Conservation (phyloP, 1,139 yeast genomes). For the Debaryomyces robertsiae region DNA sequence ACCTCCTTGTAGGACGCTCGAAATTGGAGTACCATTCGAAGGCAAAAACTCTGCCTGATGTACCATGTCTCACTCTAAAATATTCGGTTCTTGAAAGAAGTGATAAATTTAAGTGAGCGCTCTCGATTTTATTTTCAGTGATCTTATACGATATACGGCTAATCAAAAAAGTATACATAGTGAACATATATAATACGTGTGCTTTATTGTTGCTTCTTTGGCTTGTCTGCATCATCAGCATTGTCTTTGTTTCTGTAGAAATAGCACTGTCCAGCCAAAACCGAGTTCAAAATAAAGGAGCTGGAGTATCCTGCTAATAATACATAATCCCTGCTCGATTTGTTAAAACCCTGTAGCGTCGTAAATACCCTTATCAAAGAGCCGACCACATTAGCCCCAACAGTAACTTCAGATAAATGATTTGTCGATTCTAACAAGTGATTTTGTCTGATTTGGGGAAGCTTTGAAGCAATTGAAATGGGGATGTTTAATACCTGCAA, state of each 20-base stretch:
- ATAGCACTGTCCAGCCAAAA: slow-evolving; percentile 37
- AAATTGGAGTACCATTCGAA: slow-evolving; percentile 57
- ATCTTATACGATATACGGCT: no score
- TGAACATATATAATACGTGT: no score
- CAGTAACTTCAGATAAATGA: slow-evolving; percentile 55
- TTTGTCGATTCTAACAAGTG: slow-evolving; percentile 52
- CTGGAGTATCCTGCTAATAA: slow-evolving; percentile 40
- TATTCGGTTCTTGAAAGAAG: neutral
- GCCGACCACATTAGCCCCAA: slow-evolving; percentile 58
- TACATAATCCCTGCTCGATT: slow-evolving; percentile 30
- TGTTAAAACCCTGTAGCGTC: slow-evolving; percentile 40
- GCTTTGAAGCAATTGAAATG: slow-evolving; percentile 50
- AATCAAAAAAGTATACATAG: no score
- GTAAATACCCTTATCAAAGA: slow-evolving; percentile 61
- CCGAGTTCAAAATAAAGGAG: slow-evolving; percentile 35
- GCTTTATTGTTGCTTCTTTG: slow-evolving; percentile 1
- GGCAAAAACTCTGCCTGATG: slow-evolving; percentile 73
- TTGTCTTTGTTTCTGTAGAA: slow-evolving; percentile 23
- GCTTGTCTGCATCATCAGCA: slow-evolving; percentile 11
- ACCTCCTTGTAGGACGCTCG: slow-evolving; percentile 91
- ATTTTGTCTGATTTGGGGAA: slow-evolving; percentile 59
- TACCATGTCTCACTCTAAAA: slow-evolving; percentile 28
- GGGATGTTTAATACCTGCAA: slow-evolving; percentile 59
- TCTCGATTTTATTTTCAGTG: no score
- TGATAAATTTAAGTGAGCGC: neutral